Conservation (phyloP, 495 filamentous ascomycete genomes). For the Neurospora africana region DNA sequence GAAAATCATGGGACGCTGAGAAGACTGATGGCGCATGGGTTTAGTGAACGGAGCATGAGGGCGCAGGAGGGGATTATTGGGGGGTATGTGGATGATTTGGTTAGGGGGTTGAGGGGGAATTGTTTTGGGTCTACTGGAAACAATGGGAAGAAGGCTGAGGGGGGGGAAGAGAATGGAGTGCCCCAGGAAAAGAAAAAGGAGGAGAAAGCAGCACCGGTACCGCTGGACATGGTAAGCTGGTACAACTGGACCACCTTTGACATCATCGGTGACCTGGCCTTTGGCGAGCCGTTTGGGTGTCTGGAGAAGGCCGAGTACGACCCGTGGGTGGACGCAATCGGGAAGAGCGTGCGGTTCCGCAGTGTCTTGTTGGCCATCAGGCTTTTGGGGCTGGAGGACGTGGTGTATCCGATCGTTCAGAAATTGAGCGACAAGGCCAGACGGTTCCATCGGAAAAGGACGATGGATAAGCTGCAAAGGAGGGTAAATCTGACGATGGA, state of each 20-base stretch:
- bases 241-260: constrained; percentile 49
- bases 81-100: constrained; percentile 27
- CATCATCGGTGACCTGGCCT: constrained; percentile 45
- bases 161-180: constrained; percentile 2
- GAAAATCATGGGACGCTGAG: constrained; percentile 30
- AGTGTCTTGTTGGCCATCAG: constrained; percentile 17
- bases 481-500: constrained; percentile 20
- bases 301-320: constrained; percentile 25
- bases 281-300: constrained; percentile 44
- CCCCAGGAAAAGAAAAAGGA: constrained; percentile 1
- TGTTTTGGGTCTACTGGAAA: too few relatives aligned
- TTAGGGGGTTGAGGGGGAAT: constrained; percentile 14
- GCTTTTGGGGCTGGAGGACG: constrained; percentile 9
- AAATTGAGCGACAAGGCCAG: neutral
- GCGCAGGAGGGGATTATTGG: constrained; percentile 30
- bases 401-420: constrained; percentile 5
- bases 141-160: too few relatives aligned
- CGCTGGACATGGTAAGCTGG: constrained; percentile 32
- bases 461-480: constrained; percentile 17
- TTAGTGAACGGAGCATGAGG: constrained; percentile 33
- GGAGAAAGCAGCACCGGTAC: neutral
- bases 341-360: constrained; percentile 13
- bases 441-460: constrained; percentile 13
- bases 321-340: constrained; percentile 25
- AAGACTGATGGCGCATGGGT: constrained; percentile 35